Evolutionary conservation across 768 basidiomycete species (phyloP).

Genomic region (Leccinum aurantiacum): DNA sequence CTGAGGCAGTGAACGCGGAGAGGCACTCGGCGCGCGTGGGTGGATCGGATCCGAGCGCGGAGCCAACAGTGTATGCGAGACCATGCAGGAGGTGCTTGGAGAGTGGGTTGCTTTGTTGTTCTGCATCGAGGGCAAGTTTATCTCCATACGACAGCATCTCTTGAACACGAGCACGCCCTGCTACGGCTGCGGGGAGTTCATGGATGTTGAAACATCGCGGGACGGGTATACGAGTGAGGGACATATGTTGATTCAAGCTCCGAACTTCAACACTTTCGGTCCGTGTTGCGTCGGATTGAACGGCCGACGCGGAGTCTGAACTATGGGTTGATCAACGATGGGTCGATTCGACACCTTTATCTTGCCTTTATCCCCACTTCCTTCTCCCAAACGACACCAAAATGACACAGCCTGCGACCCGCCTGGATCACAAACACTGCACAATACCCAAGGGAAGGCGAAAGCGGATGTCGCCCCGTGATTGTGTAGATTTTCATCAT

Average conservation of each 20-base stretch:
- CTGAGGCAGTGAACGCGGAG: slow-evolving; percentile 44
- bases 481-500: no score
- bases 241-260: slow-evolving; percentile 11
- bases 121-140: slow-evolving; percentile 11
- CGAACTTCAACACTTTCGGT: slow-evolving; percentile 5
- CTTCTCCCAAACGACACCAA: no score
- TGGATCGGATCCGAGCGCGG: slow-evolving; percentile 52
- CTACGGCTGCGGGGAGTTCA: slow-evolving; percentile 41
- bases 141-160: slow-evolving; percentile 12
- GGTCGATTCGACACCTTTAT: no score
- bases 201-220: slow-evolving; percentile 46
- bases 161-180: slow-evolving; percentile 38
- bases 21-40: slow-evolving; percentile 52
- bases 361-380: no score
- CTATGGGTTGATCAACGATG: no score
- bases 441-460: no score
- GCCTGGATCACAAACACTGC: no score
- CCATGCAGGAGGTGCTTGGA: slow-evolving; percentile 48
- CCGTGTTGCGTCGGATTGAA: no score
- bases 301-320: no score
- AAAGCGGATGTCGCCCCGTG: no score
- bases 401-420: no score
- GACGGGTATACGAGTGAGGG: slow-evolving; percentile 9
- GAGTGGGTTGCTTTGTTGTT: slow-evolving; percentile 33
- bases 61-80: slow-evolving; percentile 59